A percentile compares a stretch with the other conserved stretches of the same genome.
phyloP scores from a whole-genome alignment of 1,284 basidiomycete species.

The Sanghuangporus weigelae region DNA sequence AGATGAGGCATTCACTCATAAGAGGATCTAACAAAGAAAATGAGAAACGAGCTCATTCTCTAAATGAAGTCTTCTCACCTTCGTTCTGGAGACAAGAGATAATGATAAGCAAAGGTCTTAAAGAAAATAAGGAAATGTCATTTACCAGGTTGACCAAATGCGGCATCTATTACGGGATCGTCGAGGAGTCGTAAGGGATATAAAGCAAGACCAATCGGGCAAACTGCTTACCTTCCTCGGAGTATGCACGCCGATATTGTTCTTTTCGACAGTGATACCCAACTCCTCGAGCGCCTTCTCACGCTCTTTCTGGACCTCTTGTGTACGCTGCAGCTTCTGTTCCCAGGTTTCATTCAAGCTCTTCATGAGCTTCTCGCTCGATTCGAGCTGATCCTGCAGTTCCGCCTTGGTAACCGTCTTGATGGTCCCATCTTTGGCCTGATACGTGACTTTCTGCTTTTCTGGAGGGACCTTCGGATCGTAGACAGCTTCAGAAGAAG shows the following conservation, averaged over 20 bases:
- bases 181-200: background rate
- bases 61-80: conserved; percentile 41
- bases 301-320: conserved; percentile 92
- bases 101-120: conserved; percentile 10
- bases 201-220: background rate
- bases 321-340: conserved; percentile 88
- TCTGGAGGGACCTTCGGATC: conserved; percentile 89
- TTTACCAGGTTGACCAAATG: conserved; percentile 91
- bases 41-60: background rate
- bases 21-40: conserved; percentile 56
- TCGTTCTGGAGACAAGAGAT: conserved; percentile 59
- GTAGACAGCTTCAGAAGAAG: conserved; percentile 68
- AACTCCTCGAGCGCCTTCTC: conserved; percentile 97
- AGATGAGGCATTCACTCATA: conserved; percentile 91
- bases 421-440: conserved; percentile 89
- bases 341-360: conserved; percentile 98
- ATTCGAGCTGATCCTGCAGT: conserved; percentile 94
- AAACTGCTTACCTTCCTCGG: conserved; percentile 74
- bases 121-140: conserved; percentile 17
- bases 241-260: conserved; percentile 94
- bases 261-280: conserved; percentile 96
- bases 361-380: conserved; percentile 96
- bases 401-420: conserved; percentile 96
- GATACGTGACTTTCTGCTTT: conserved; percentile 93
- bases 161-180: conserved; percentile 60